Evolutionary conservation across 164 flowering plant genomes (phyloP).

Genomic region (Vitis labrusca): DNA sequence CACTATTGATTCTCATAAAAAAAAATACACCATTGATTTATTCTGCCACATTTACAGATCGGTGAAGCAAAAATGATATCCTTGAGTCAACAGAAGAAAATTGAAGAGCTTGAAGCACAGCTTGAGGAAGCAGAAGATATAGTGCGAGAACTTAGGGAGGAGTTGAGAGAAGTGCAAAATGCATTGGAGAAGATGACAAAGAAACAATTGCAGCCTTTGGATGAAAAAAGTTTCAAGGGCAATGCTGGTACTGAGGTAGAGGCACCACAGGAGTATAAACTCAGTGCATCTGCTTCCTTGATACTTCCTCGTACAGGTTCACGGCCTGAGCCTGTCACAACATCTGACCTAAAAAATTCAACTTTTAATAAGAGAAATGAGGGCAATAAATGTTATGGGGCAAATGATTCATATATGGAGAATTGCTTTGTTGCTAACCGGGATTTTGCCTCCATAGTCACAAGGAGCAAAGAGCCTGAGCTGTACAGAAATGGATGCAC

Average conservation of each 20-base stretch:
- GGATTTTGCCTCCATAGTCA: slow-evolving; percentile 56
- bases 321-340: slow-evolving; percentile 16
- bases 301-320: slow-evolving; percentile 13
- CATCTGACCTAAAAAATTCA: slow-evolving; percentile 21
- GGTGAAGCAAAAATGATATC: slow-evolving; percentile 55
- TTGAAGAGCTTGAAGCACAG: slow-evolving; percentile 89
- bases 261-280: slow-evolving; percentile 18
- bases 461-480: slow-evolving; percentile 65
- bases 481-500: slow-evolving; percentile 70
- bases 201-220: slow-evolving; percentile 17
- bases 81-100: slow-evolving; percentile 52
- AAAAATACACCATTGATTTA: neutral
- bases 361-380: slow-evolving; percentile 18
- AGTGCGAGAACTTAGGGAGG: slow-evolving; percentile 64
- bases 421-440: slow-evolving; percentile 31
- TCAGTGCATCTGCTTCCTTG: slow-evolving; percentile 18
- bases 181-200: slow-evolving; percentile 45
- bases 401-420: slow-evolving; percentile 18
- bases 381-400: slow-evolving; percentile 15
- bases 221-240: slow-evolving; percentile 15
- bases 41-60: slow-evolving; percentile 32
- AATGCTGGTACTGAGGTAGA: slow-evolving; percentile 15
- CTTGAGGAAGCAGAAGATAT: slow-evolving; percentile 84
- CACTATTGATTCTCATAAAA: neutral
- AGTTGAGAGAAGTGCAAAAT: slow-evolving; percentile 52